Evolutionary conservation across 148 eudicot species (phyloP), one percentile per base, ranked within the genome.

Genomic region (Chenopodium berlandieri): DNA sequence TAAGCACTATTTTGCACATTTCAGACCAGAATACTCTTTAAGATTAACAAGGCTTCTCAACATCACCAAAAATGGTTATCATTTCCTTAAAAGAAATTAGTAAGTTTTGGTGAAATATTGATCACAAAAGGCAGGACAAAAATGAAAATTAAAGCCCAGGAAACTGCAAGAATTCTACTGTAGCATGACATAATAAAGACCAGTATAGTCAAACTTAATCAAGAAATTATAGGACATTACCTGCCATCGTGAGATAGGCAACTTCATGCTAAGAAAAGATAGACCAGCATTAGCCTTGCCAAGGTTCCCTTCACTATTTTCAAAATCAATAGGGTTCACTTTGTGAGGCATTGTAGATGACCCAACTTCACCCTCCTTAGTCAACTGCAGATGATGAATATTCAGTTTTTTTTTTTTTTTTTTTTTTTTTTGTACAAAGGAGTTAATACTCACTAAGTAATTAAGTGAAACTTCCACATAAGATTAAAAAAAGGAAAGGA

Each of bases 311-410:
- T 95, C 99, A 86, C 99, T 95, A 58, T 95, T 95, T 84, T 95
- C 99, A 83, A 95, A 95, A 86, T 95, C 98, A 76, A 95, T 95
- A 54, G 98, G 99, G 83, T 95, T 95, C 27, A 95, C 99, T 88
- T 95, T 95, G 89, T 95, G 99, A 58, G 98, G 99, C 98, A 95
- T 95, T 76, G 99, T 94, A 76, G 99, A 95, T 71, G 99, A 95
- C 71, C 98, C 99, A 83, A 95, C 87, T 87, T 95, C 99, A 56
- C 98, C 98, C 79, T 94, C 95, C 86, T 91, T 94, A 40, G 97
- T 92, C 78, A 78, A 88, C 98, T 94, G 86, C 81, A 82, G 44
- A 85, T 70, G 63, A 56, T 34, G 71, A 73, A 40, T 40, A 76
- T 54, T 66, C 63, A 80, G 73, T 71, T 65, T 17, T 27, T 27